phyloP scores from a whole-genome alignment of 1,284 basidiomycete genomes.

The Irpex sp. region DNA sequence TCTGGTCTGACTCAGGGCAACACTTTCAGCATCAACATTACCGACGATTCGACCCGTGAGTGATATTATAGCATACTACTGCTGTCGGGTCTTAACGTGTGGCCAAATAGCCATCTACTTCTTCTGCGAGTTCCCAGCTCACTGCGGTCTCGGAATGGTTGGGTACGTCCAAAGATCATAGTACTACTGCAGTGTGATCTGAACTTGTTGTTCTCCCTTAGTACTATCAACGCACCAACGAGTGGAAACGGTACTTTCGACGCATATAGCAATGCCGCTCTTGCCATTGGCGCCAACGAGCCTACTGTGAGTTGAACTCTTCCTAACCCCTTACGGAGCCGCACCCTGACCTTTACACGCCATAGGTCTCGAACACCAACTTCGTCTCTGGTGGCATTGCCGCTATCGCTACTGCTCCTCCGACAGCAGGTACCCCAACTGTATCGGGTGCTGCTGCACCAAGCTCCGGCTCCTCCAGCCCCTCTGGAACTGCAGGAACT shows the following conservation, averaged over 20 bases:
- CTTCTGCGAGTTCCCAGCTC: conserved; percentile 53
- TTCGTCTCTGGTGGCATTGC: conserved; percentile 34
- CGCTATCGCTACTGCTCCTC: conserved; percentile 35
- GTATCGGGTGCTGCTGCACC: conserved; percentile 4
- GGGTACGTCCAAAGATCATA: conserved; percentile 28
- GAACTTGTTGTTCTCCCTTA: conserved; percentile 6
- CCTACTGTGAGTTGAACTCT: conserved; percentile 27
- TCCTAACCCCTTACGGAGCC: neutral
- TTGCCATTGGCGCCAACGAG: conserved; percentile 37
- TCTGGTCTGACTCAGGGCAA: conserved; percentile 22
- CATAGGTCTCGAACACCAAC: neutral
- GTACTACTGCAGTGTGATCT: too few relatives aligned
- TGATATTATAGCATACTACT: conserved; percentile 3
- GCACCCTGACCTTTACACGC: too few relatives aligned
- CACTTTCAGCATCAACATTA: conserved; percentile 48
- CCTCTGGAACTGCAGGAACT: too few relatives aligned
- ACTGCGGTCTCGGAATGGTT: conserved; percentile 61
- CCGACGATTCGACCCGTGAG: conserved; percentile 45
- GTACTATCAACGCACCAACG: conserved; percentile 58
- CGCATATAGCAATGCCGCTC: conserved; percentile 44
- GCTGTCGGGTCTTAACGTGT: neutral
- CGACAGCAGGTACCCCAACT: conserved; percentile 15
- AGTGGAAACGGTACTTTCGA: conserved; percentile 48
- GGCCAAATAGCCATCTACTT: conserved; percentile 70
- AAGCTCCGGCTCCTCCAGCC: neutral